phyloP scores from a whole-genome alignment of 306 rosid genomes.

The Luffa aegyptiaca region DNA sequence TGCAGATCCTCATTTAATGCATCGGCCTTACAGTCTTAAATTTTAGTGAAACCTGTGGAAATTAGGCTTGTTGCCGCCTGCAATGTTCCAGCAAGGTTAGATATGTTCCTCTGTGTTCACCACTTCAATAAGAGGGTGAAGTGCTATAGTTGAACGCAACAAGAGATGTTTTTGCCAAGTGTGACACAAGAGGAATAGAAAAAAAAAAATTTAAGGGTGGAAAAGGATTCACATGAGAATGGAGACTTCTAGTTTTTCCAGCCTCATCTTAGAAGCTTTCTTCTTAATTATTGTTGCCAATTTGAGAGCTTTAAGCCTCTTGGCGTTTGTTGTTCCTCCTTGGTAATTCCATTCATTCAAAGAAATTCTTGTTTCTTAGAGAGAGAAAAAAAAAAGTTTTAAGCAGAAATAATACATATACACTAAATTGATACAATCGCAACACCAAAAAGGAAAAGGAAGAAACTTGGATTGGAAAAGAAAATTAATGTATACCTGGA shows the following conservation, averaged over 20 bases:
- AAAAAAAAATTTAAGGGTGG: background rate
- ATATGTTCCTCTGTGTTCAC: background rate
- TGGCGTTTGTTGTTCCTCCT: background rate
- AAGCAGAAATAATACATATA: background rate
- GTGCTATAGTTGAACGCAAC: background rate
- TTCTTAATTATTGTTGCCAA: background rate
- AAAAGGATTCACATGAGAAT: background rate
- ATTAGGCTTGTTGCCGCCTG: background rate
- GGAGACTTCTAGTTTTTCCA: background rate
- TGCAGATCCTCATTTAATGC: background rate
- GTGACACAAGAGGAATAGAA: background rate
- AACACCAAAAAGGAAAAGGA: background rate
- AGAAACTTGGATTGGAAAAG: background rate
- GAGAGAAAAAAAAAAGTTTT: background rate
- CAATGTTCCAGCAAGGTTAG: background rate
- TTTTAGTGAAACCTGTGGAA: background rate
- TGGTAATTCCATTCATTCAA: background rate
- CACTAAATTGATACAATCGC: background rate
- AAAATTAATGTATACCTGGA: constrained; percentile 40
- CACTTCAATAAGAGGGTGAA: background rate
- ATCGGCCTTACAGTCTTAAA: background rate
- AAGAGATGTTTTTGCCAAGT: background rate
- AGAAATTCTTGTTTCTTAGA: background rate
- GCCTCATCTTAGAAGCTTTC: background rate
- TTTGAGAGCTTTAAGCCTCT: background rate